Conservation (phyloP, 2,329 filamentous ascomycete genomes). For the Botryotinia narcissicola region DNA sequence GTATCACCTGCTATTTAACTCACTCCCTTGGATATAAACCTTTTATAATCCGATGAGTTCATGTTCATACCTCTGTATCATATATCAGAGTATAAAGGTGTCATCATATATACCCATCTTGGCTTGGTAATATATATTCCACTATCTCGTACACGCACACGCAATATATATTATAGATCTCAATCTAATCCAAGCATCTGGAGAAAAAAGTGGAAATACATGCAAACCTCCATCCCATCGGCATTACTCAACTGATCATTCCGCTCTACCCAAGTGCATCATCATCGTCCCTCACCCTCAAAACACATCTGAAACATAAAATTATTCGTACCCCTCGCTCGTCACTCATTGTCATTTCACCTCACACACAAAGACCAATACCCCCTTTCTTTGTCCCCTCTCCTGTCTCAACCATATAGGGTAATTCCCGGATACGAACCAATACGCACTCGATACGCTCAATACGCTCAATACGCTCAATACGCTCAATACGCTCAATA, state of each 20-base stretch:
- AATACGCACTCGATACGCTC: background rate
- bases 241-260: background rate
- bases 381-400: background rate
- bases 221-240: background rate
- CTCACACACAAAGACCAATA: background rate
- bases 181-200: background rate
- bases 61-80: too few species aligned
- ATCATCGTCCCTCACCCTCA: background rate
- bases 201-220: conserved; percentile 14
- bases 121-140: background rate
- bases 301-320: background rate
- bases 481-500: background rate
- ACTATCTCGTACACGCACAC: background rate
- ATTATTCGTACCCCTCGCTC: background rate
- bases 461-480: too few species aligned
- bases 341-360: background rate
- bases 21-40: background rate
- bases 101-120: too few species aligned
- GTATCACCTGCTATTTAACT: background rate
- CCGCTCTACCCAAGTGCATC: background rate
- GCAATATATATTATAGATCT: background rate
- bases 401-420: background rate
- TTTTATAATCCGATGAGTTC: background rate
- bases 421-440: background rate
- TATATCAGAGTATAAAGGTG: too few species aligned